These are phyloP conservation scores for Podaxis pistillaris DNA, from an alignment of 768 basidiomycete species.

Conservation along the genomic window DNA sequence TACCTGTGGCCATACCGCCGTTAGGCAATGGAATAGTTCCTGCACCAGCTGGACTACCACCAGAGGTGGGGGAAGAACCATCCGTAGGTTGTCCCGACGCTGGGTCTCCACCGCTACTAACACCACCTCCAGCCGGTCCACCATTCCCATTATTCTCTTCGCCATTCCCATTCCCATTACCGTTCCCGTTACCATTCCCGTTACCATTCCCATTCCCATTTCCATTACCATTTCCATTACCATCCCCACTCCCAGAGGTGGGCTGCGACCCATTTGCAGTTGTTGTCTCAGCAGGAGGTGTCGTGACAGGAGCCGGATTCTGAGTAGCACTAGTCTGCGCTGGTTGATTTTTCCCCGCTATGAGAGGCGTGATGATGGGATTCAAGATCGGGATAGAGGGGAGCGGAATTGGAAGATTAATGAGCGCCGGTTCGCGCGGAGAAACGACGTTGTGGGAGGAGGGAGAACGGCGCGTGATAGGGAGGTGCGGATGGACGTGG, in stretches of 20 bases:
- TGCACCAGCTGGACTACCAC: background rate
- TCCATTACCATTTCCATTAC: slow-evolving; percentile 10
- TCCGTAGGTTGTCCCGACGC: background rate
- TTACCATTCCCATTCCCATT: slow-evolving; percentile 15
- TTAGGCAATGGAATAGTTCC: background rate
- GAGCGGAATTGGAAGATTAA: slow-evolving; percentile 35
- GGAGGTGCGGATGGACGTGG: background rate
- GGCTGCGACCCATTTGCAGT: slow-evolving; percentile 2
- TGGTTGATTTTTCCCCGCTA: slow-evolving; percentile 25
- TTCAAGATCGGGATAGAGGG: slow-evolving; percentile 40
- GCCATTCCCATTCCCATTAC: slow-evolving; percentile 16
- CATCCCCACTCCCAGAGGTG: slow-evolving; percentile 15
- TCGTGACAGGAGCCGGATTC: slow-evolving; percentile 13
- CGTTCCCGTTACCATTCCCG: slow-evolving; percentile 18
- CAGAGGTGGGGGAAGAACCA: slow-evolving; percentile 7
- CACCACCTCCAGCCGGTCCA: background rate
- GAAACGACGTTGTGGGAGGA: background rate
- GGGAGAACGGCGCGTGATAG: background rate
- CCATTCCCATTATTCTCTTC: background rate
- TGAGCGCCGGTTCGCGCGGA: slow-evolving; percentile 36
- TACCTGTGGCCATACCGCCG: background rate
- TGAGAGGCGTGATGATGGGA: slow-evolving; percentile 33
- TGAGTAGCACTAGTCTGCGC: background rate
- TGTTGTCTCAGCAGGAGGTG: slow-evolving; percentile 17
- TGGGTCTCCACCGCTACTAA: background rate